Percentiles rank a stretch among this genome's conserved stretches.
Evolutionary conservation across 1,139 yeast genomes (phyloP).

Genomic region (Meyerozyma smithsonii): DNA sequence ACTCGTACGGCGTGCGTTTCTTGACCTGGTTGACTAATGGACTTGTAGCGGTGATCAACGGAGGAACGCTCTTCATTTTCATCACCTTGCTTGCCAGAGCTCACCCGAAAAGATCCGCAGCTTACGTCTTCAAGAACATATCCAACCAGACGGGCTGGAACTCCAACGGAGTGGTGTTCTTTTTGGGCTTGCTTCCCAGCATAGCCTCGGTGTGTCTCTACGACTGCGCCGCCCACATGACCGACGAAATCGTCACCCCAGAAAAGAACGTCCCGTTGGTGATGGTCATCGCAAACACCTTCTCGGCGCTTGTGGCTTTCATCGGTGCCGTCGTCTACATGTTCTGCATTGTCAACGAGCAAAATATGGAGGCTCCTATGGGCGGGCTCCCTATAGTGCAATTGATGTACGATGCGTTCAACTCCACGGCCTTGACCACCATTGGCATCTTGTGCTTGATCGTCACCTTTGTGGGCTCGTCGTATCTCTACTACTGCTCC

Average conservation of each 20-base stretch:
- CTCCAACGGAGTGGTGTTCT: constrained; percentile 25
- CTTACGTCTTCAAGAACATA: constrained; percentile 20
- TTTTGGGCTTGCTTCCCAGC: constrained; percentile 23
- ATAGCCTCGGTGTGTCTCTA: constrained; percentile 23
- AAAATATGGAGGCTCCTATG: constrained; percentile 18
- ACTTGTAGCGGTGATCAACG: constrained; percentile 18
- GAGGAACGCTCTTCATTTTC: constrained; percentile 22
- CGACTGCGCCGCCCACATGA: constrained; percentile 29
- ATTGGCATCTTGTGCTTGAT: constrained; percentile 20
- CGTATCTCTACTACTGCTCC: constrained; percentile 16
- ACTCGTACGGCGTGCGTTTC: constrained; percentile 16
- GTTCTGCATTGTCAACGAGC: constrained; percentile 15
- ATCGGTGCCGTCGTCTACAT: constrained; percentile 22
- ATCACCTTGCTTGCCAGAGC: constrained; percentile 21
- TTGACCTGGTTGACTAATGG: constrained; percentile 18
- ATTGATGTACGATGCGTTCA: constrained; percentile 21
- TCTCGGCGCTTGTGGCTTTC: constrained; percentile 20
- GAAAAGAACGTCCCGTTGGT: constrained; percentile 24
- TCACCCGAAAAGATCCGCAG: constrained; percentile 19
- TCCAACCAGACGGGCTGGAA: constrained; percentile 26
- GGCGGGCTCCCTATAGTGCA: constrained; percentile 26
- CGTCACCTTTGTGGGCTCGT: constrained; percentile 15
- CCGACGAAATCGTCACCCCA: constrained; percentile 25
- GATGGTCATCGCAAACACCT: constrained; percentile 20
- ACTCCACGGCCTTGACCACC: constrained; percentile 21